Evolutionary conservation across 73 alveolate genomes (phyloP).

Genomic region (Symbiodinium natans): DNA sequence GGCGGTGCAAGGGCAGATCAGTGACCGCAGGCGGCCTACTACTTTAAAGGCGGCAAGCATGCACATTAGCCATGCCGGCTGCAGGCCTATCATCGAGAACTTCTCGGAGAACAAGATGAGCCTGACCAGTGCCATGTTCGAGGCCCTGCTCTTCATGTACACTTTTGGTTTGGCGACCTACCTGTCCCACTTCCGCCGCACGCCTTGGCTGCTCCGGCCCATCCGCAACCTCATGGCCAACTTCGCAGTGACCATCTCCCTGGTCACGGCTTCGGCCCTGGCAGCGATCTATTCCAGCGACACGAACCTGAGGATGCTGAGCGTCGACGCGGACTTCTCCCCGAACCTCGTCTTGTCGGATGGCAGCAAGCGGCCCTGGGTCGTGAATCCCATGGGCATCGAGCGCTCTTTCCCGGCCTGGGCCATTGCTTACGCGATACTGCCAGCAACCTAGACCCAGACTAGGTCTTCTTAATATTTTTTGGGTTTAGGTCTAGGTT

Average conservation of each 20-base stretch:
- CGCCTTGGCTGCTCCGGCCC: background rate
- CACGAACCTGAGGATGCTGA: background rate
- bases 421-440: background rate
- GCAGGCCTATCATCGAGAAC: slow-evolving; percentile 55
- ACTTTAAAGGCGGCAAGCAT: no score
- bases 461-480: no score
- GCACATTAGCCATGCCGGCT: no score
- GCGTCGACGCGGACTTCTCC: background rate
- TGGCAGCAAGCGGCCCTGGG: slow-evolving; percentile 24
- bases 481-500: no score
- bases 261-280: background rate
- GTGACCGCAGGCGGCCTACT: background rate
- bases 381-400: slow-evolving; percentile 16
- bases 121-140: background rate
- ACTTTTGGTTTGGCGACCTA: background rate
- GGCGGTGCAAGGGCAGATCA: background rate
- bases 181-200: background rate
- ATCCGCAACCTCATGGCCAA: slow-evolving; percentile 15
- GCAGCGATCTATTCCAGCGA: background rate
- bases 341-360: background rate
- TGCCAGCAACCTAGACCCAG: no score
- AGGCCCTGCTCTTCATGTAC: background rate
- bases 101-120: background rate
- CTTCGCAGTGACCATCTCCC: slow-evolving; percentile 5
- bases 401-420: background rate